phyloP scores from a whole-genome alignment of 306 rosid species.

The Vigna angularis region DNA sequence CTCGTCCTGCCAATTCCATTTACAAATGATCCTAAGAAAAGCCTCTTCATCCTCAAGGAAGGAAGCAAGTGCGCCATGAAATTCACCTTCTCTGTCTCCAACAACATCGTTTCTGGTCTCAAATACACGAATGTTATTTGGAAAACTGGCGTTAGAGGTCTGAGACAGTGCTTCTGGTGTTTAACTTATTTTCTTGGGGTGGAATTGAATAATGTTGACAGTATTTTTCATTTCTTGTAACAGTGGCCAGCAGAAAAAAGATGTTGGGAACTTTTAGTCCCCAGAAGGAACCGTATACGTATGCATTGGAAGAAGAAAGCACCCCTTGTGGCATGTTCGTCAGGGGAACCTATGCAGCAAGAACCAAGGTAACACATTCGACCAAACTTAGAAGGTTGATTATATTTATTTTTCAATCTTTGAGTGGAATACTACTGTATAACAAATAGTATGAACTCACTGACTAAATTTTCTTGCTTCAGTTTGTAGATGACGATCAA shows the following conservation, averaged over 20 bases:
- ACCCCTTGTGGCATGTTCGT: slow-evolving; percentile 76
- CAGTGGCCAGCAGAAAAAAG: slow-evolving; percentile 72
- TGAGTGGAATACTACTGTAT: slow-evolving; percentile 1
- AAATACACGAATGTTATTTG: slow-evolving; percentile 72
- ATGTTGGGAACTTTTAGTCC: slow-evolving; percentile 91
- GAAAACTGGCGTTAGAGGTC: slow-evolving; percentile 85
- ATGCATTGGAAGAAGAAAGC: slow-evolving; percentile 69
- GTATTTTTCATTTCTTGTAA: slow-evolving; percentile 2
- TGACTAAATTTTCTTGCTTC: slow-evolving; percentile 35
- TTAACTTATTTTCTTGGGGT: not conserved
- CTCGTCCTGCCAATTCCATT: slow-evolving; percentile 68
- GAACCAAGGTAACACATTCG: slow-evolving; percentile 63
- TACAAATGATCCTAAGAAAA: slow-evolving; percentile 55
- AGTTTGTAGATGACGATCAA: slow-evolving; percentile 87
- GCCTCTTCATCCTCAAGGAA: slow-evolving; percentile 75
- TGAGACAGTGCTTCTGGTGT: not conserved
- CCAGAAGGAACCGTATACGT: slow-evolving; percentile 61
- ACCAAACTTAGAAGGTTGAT: not conserved
- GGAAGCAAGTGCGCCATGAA: slow-evolving; percentile 64
- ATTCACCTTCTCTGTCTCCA: slow-evolving; percentile 68
- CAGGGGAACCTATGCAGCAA: slow-evolving; percentile 73
- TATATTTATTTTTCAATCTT: not conserved
- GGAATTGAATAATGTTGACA: not conserved
- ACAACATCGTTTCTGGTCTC: slow-evolving; percentile 88
- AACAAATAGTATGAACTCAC: not conserved